Conservation (phyloP, 345 rosid species). For the Crucihimalaya himalaica region DNA sequence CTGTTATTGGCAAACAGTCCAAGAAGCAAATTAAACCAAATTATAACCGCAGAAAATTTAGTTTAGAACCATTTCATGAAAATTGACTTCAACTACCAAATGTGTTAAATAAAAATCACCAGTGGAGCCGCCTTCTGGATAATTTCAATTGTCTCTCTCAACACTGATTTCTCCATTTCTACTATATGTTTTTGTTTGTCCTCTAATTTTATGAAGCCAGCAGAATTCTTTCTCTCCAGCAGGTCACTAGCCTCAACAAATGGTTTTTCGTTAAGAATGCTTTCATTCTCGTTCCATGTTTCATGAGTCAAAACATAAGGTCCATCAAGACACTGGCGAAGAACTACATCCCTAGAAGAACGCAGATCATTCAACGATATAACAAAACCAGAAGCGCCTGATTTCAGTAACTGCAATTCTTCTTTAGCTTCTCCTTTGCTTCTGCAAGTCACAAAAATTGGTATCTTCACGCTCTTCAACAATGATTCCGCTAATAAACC, state of each 20-base stretch:
- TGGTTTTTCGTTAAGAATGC: slow-evolving; percentile 23
- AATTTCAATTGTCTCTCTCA: slow-evolving; percentile 62
- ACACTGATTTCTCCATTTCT: slow-evolving; percentile 64
- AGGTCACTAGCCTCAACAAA: slow-evolving; percentile 37
- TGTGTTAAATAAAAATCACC: slow-evolving; percentile 67
- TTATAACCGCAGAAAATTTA: slow-evolving; percentile 22
- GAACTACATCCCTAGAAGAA: slow-evolving; percentile 51
- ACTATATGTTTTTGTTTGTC: slow-evolving; percentile 68
- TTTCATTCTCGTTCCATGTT: slow-evolving; percentile 36
- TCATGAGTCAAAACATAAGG: slow-evolving; percentile 31
- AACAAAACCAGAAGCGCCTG: slow-evolving; percentile 83
- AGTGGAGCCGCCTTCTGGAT: slow-evolving; percentile 86
- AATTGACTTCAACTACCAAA: slow-evolving; percentile 54
- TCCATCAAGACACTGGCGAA: slow-evolving; percentile 50
- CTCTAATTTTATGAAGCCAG: slow-evolving; percentile 69
- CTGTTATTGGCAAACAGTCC: slow-evolving; percentile 47
- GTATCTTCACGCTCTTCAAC: slow-evolving; percentile 63
- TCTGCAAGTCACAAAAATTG: slow-evolving; percentile 49
- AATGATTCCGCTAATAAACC: slow-evolving; percentile 46
- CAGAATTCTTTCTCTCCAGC: slow-evolving; percentile 35
- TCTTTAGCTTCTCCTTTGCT: slow-evolving; percentile 35
- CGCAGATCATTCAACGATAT: slow-evolving; percentile 69
- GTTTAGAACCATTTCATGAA: slow-evolving; percentile 36
- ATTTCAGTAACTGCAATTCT: slow-evolving; percentile 44
- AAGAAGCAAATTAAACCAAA: slow-evolving; percentile 45